Evolutionary conservation across 768 basidiomycete species (phyloP).

Genomic region (Mycena epipterygia): DNA sequence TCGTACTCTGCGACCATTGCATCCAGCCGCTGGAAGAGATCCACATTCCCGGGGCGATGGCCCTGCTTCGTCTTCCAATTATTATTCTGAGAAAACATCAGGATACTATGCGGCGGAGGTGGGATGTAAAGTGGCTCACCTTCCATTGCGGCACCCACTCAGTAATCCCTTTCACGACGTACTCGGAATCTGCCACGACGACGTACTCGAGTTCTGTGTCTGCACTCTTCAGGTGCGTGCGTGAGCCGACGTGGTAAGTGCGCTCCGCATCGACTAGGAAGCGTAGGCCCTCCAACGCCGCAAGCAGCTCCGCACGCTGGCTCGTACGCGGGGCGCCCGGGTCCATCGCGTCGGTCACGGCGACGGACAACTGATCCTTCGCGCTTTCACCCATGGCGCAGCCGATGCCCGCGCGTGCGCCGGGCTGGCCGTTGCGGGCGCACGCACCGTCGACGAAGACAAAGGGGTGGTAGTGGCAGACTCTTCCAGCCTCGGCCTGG

Average conservation of each 20-base stretch:
- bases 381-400: conserved; percentile 39
- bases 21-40: conserved; percentile 46
- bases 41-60: conserved; percentile 39
- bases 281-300: conserved; percentile 44
- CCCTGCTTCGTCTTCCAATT: conserved; percentile 38
- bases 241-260: not conserved
- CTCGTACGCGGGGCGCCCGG: conserved; percentile 39
- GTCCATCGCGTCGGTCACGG: conserved; percentile 42
- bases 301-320: conserved; percentile 52
- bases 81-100: conserved; percentile 29
- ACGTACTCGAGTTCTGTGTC: conserved; percentile 23
- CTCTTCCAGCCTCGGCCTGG: too few species aligned
- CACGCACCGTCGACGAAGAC: conserved; percentile 54
- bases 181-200: conserved; percentile 51
- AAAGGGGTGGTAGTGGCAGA: conserved; percentile 45
- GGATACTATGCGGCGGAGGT: not conserved
- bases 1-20: conserved; percentile 30
- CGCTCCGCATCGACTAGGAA: conserved; percentile 22
- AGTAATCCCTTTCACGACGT: conserved; percentile 51
- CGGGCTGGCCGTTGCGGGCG: conserved; percentile 40
- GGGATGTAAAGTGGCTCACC: conserved; percentile 27
- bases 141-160: conserved; percentile 53
- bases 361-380: conserved; percentile 41
- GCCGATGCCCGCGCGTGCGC: conserved; percentile 47
- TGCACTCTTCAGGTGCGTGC: not conserved